phyloP scores from a whole-genome alignment of 352 stramenopile genomes.

The Globisporangium canariense region DNA sequence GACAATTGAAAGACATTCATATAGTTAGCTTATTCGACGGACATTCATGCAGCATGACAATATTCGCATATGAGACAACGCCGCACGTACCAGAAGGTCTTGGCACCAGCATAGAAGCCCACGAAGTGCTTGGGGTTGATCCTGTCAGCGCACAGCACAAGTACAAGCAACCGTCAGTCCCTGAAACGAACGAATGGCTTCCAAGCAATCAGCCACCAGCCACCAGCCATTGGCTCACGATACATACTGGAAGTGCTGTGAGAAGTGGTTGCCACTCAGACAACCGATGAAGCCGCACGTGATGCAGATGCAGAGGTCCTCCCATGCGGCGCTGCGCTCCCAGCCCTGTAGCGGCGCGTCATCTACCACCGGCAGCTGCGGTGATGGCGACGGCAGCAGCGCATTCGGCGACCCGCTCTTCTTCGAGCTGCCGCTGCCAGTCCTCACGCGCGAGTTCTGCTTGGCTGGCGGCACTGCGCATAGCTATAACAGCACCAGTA shows the following conservation, averaged over 20 bases:
- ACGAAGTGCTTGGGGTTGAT: conserved; percentile 60
- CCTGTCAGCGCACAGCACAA: conserved; percentile 14
- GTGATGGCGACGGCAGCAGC: neutral
- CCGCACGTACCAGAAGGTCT: conserved; percentile 48
- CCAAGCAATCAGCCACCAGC: neutral
- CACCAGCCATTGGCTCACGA: neutral
- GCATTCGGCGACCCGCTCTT: conserved; percentile 3
- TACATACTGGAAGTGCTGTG: conserved; percentile 43
- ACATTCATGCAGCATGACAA: neutral
- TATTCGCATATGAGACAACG: neutral
- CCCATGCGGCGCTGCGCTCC: conserved; percentile 27
- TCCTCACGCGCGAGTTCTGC: conserved; percentile 19
- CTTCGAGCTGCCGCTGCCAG: conserved; percentile 7
- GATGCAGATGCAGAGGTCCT: conserved; percentile 51
- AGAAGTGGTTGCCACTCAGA: conserved; percentile 47
- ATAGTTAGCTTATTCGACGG: neutral
- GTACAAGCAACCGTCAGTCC: neutral
- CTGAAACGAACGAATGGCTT: neutral
- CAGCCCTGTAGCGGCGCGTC: conserved; percentile 26
- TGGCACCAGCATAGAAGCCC: conserved; percentile 39
- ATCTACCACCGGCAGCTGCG: neutral
- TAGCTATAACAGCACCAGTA: conserved; percentile 11
- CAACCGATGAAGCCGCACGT: conserved; percentile 63
- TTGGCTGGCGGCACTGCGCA: conserved; percentile 18
- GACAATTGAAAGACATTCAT: neutral